Percentiles rank a stretch among this genome's conserved stretches.
phyloP scores from a whole-genome alignment of 208 protist genomes.

The Trypanosoma mega region DNA sequence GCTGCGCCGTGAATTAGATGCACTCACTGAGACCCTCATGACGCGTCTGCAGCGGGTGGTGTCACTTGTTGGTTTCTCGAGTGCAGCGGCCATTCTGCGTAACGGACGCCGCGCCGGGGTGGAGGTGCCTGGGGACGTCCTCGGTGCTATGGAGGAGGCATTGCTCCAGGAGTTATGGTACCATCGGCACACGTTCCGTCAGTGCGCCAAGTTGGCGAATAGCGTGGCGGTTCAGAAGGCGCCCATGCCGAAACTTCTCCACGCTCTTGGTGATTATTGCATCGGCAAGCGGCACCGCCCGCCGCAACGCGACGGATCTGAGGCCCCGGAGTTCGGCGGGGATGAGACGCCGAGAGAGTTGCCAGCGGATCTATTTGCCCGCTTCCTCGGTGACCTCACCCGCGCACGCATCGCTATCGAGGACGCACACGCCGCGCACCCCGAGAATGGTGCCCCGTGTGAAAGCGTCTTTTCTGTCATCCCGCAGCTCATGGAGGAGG shows the following conservation, averaged over 20 bases:
- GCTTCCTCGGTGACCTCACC: slow-evolving; percentile 35
- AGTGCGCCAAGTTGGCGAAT: slow-evolving; percentile 24
- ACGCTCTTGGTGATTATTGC: slow-evolving; percentile 38
- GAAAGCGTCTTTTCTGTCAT: slow-evolving; percentile 39
- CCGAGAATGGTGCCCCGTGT: slow-evolving; percentile 27
- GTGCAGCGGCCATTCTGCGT: slow-evolving; percentile 35
- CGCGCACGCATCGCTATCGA: slow-evolving; percentile 48
- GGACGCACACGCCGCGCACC: slow-evolving; percentile 35
- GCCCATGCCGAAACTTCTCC: slow-evolving; percentile 36
- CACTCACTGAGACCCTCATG: slow-evolving; percentile 41
- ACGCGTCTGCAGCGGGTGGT: slow-evolving; percentile 57
- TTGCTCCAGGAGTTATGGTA: slow-evolving; percentile 35
- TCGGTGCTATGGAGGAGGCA: slow-evolving; percentile 32
- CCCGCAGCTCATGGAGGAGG: slow-evolving; percentile 39
- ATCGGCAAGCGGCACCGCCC: slow-evolving; percentile 66
- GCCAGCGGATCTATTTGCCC: slow-evolving; percentile 34
- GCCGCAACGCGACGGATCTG: slow-evolving; percentile 34
- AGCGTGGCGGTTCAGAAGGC: slow-evolving; percentile 30
- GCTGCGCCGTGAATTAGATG: slow-evolving; percentile 29
- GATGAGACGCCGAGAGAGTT: slow-evolving; percentile 11
- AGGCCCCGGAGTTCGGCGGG: slow-evolving; percentile 22
- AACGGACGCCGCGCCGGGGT: slow-evolving; percentile 22
- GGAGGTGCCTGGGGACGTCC: slow-evolving; percentile 38
- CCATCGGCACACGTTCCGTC: slow-evolving; percentile 16
- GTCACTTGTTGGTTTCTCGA: slow-evolving; percentile 27